Evolutionary conservation across 108 stramenopile species (phyloP), one percentile per base, ranked within the genome.

Genomic region (Stephanodiscus triporus): DNA sequence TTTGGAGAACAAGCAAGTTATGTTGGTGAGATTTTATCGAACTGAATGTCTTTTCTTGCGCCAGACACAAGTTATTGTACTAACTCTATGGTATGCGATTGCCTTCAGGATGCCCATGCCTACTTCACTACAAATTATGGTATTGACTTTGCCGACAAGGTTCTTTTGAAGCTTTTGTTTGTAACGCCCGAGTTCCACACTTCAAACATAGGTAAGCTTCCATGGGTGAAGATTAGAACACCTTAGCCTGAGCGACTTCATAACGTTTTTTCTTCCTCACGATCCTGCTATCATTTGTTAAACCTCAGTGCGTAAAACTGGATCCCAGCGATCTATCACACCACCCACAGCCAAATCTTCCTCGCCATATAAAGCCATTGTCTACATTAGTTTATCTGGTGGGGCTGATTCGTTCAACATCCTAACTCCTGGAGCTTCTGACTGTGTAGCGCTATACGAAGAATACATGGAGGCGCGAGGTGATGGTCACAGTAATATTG

Each of bases 131-230:
- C 49, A 36, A 37, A 65, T 27, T 49, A 78, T 62, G 77, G 65
- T 17, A 42, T 48, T 38, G 66, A 72, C 24, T 66, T 69, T 59
- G 77, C 64, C 10, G 70, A 78, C 17, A 58, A 58, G 60, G 65
- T 72, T 4, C 26, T 78, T 17, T 51, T 78, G 58, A 66, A 74
- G 45, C 60, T 84, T 34, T 42, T 84, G 32, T 38, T 49, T 6
- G 53, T 66, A 43, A 56, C 80, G 24, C 83, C 86, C 2, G 83
- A 87, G 54, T 87, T 87, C 55, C 86, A 87, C 61, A 70, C 81
- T 17, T 68, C 78, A 0, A 83, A 66, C 42, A 63, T 56, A 19
- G 23, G 74, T 75, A 50, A 66, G 74, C 22, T 48, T 34, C 4
- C 5, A 34, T 34, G 32, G 32, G 32, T 34, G 32, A 34, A 2